Conservation (phyloP, 2,329 filamentous ascomycete genomes). For the Fusarium lyarnte region DNA sequence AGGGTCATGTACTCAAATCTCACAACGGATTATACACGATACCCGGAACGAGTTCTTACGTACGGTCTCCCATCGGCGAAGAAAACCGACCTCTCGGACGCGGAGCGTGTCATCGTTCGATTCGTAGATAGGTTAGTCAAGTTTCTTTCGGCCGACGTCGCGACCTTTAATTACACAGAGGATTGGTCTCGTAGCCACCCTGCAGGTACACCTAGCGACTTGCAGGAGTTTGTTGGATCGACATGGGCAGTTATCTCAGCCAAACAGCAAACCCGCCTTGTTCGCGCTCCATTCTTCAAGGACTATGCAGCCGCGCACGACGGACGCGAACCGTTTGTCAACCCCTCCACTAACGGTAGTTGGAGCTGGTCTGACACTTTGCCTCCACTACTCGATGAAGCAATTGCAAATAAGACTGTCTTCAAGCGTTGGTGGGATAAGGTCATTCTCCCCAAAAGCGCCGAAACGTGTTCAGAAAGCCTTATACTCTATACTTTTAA, state of each 20-base stretch:
- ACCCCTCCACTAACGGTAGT: not conserved
- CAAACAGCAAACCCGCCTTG: not conserved
- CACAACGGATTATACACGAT: rapidly evolving
- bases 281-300: not conserved
- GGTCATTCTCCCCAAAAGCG: not conserved
- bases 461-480: not conserved
- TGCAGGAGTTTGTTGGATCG: not conserved
- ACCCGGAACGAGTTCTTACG: not conserved
- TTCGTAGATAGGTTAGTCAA: not conserved
- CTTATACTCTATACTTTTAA: not conserved
- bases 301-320: not conserved
- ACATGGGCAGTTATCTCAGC: not conserved
- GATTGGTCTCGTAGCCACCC: not conserved
- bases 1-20: not conserved
- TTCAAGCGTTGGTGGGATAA: not conserved
- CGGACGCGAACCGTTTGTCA: not conserved
- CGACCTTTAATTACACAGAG: not conserved
- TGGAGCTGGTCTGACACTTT: not conserved
- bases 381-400: rapidly evolving
- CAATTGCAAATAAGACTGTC: not conserved
- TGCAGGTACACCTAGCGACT: not conserved
- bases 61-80: not conserved
- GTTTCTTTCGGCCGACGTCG: not conserved
- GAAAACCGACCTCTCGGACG: rapidly evolving
- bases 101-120: not conserved